Evolutionary conservation across 2,329 filamentous ascomycete genomes (phyloP).

Genomic region (Aspergillus versicolor): DNA sequence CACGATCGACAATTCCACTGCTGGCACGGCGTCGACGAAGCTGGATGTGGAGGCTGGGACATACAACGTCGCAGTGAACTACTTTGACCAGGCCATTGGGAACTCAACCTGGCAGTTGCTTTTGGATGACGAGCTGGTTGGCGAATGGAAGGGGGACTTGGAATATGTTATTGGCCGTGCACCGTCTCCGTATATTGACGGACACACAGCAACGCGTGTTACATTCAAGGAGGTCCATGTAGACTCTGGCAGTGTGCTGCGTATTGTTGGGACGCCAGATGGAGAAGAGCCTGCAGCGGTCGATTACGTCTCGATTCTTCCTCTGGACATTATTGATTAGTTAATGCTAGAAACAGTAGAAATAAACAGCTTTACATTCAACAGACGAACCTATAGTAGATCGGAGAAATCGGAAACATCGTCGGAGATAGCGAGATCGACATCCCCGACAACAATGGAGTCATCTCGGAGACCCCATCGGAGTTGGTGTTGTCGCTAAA

Average conservation of each 20-base stretch:
- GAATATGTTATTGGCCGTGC: constrained; percentile 61
- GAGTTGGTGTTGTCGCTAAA: no score
- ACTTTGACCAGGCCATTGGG: constrained; percentile 63
- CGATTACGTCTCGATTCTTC: constrained; percentile 66
- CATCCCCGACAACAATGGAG: no score
- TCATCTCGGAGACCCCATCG: no score
- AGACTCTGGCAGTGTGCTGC: constrained; percentile 52
- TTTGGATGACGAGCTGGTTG: constrained; percentile 54
- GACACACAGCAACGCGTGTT: constrained; percentile 63
- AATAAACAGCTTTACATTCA: no score
- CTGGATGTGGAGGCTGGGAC: constrained; percentile 52
- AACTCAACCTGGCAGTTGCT: constrained; percentile 56
- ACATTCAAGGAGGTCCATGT: constrained; percentile 57
- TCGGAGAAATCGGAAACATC: no score
- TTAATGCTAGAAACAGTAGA: not conserved
- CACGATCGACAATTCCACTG: constrained; percentile 53
- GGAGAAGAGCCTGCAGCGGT: constrained; percentile 64
- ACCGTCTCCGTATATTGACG: constrained; percentile 60
- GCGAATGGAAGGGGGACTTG: constrained; percentile 60
- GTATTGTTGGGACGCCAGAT: constrained; percentile 57
- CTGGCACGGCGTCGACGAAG: constrained; percentile 49
- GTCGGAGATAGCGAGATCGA: no score
- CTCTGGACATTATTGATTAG: constrained; percentile 57
- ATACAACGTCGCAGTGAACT: constrained; percentile 66
- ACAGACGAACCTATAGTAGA: no score